Evolutionary conservation across 73 alveolate genomes (phyloP).

Genomic region (Urostyla sp.): DNA sequence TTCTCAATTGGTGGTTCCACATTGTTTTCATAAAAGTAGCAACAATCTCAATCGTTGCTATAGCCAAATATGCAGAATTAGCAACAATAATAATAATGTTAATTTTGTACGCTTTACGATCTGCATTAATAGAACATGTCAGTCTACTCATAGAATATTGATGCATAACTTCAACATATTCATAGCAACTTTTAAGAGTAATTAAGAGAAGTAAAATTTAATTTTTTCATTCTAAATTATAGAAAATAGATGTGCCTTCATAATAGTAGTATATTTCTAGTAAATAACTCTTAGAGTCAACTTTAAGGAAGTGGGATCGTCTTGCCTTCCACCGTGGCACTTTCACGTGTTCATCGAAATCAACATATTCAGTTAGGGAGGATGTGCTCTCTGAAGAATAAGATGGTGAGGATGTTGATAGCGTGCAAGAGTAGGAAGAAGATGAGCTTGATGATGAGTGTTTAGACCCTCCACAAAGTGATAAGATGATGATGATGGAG

Average conservation of each 20-base stretch:
- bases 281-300: constrained; percentile 11
- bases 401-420: constrained; percentile 54
- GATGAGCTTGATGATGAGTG: constrained; percentile 9
- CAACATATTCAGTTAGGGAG: constrained; percentile 41
- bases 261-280: constrained; percentile 15
- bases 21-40: too few relatives aligned
- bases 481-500: too few relatives aligned
- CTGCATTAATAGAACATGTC: too few relatives aligned
- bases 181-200: constrained; percentile 35
- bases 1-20: too few relatives aligned
- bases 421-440: constrained; percentile 39
- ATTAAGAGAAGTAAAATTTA: constrained; percentile 26
- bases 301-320: constrained; percentile 24
- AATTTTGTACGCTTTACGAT: too few relatives aligned
- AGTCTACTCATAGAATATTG: too few relatives aligned
- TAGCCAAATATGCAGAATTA: too few relatives aligned
- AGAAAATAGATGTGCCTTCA: constrained; percentile 37
- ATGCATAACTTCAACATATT: background rate
- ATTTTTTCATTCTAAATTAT: too few relatives aligned
- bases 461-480: background rate
- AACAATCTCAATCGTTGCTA: too few relatives aligned
- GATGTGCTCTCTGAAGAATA: constrained; percentile 42
- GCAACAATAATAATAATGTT: too few relatives aligned
- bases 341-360: constrained; percentile 26
- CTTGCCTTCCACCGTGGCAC: constrained; percentile 4